These are phyloP conservation scores for Petunia hybrid DNA, from an alignment of 305 asterid species.

Conservation along the genomic window DNA sequence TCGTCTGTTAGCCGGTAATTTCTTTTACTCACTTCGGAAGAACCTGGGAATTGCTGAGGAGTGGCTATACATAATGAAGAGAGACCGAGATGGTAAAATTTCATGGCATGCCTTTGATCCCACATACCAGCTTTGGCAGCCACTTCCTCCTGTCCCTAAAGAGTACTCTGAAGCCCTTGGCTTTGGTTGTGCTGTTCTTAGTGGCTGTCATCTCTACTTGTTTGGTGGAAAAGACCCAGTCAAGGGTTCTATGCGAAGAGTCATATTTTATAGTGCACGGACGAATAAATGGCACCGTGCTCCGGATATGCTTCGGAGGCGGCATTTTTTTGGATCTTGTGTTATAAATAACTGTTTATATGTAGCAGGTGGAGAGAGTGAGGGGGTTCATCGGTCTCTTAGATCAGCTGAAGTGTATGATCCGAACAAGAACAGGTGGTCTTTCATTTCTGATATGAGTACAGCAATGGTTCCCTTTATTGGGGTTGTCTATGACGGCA, in stretches of 20 bases:
- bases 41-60: conserved; percentile 64
- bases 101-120: conserved; percentile 82
- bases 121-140: conserved; percentile 60
- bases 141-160: conserved; percentile 70
- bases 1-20: conserved; percentile 68
- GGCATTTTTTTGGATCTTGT: conserved; percentile 68
- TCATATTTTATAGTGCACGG: conserved; percentile 64
- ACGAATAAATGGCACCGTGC: conserved; percentile 81
- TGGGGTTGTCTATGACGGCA: conserved; percentile 62
- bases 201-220: conserved; percentile 70
- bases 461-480: conserved; percentile 71
- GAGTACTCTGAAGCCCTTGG: conserved; percentile 67
- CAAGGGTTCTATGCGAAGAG: conserved; percentile 76
- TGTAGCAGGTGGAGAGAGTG: conserved; percentile 76
- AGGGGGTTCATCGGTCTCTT: conserved; percentile 59
- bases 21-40: conserved; percentile 66
- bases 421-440: conserved; percentile 73
- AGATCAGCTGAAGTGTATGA: conserved; percentile 68
- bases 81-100: conserved; percentile 66
- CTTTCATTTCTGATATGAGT: conserved; percentile 68
- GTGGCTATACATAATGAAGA: conserved; percentile 70
- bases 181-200: conserved; percentile 68
- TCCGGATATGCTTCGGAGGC: conserved; percentile 72
- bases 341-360: conserved; percentile 70
- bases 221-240: conserved; percentile 73